phyloP scores from a whole-genome alignment of 805 yeast species.

The Myxozyma kluyveri region DNA sequence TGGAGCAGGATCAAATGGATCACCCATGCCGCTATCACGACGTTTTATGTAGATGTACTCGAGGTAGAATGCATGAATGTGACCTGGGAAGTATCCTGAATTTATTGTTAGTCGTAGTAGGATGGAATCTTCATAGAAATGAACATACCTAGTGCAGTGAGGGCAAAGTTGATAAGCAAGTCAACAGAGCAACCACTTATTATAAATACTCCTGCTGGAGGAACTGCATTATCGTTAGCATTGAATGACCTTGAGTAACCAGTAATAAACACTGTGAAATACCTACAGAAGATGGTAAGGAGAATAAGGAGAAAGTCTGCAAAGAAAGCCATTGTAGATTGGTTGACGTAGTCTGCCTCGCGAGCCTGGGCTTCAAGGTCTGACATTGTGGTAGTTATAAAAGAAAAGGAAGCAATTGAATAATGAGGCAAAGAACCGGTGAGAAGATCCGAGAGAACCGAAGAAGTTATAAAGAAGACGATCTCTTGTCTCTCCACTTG shows the following conservation, averaged over 20 bases:
- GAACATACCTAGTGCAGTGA: constrained; percentile 46
- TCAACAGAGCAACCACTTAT: constrained; percentile 49
- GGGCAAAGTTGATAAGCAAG: constrained; percentile 50
- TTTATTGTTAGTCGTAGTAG: background rate
- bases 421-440: too few species aligned
- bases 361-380: constrained; percentile 4
- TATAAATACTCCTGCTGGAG: constrained; percentile 28
- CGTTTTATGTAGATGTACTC: constrained; percentile 26
- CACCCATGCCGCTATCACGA: constrained; percentile 20
- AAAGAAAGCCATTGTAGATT: constrained; percentile 34
- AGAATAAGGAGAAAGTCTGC: constrained; percentile 18
- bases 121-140: background rate
- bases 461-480: too few species aligned
- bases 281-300: constrained; percentile 21
- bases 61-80: constrained; percentile 27
- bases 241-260: background rate
- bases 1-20: constrained; percentile 21
- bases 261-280: background rate
- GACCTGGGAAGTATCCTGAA: constrained; percentile 60
- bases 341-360: constrained; percentile 15
- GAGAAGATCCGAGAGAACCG: too few species aligned
- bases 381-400: constrained; percentile 2
- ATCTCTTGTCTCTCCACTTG: too few species aligned
- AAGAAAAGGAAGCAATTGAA: too few species aligned
- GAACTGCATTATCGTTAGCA: constrained; percentile 10